Base-by-base conservation (phyloP, 345 rosid genomes). In the Acer yangbiense region DNA sequence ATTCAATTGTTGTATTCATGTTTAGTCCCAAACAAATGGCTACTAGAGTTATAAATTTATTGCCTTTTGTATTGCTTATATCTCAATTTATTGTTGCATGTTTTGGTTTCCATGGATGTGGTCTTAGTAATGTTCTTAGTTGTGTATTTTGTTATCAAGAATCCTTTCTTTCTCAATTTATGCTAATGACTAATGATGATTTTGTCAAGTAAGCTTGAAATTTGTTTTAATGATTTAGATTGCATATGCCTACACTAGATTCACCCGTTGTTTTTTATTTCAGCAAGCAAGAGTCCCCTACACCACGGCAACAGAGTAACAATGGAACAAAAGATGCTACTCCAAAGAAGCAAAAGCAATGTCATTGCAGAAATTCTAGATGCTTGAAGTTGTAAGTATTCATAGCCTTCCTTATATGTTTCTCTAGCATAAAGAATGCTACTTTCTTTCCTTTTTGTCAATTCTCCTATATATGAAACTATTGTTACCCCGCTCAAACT, bases 361-460 rank as follows among this genome's bases (percentile, higher is more conserved):
- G 97, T 71, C 92, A 88, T 72, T 94, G 98, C 85, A 92, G 88
- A 83, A 83, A 81, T 77, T 89, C 97, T 16, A 87, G 82, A 35
- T 94, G 97, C 79, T 87, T 94, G 91, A 92, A 92, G 82, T 78
- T 94, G 98, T 92, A 82, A 91, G 97, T 71, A 54, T 1, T 25
- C 20, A 63, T 69, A 21, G 68, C 50, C 50, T 17, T 48, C 9
- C 16, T 55, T 29, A 65, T 35, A 12, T 25, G 35, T 4, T 63
- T 39, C 44, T 20, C 32, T 14, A n/a, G 25, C 43, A 17, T 69
- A 27, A 21, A 41, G 55, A 21, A 48, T 12, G 69, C 60, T 2
- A 14, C 43, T 54, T 18, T 14, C 9, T 44, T 65, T 67, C 18
- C 29, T 43, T 62, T 44, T 63, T 16, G n/a, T 43, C 52, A 4